Evolutionary conservation across 2,329 filamentous ascomycete genomes (phyloP).

Genomic region (Arthrinium puccinioides): DNA sequence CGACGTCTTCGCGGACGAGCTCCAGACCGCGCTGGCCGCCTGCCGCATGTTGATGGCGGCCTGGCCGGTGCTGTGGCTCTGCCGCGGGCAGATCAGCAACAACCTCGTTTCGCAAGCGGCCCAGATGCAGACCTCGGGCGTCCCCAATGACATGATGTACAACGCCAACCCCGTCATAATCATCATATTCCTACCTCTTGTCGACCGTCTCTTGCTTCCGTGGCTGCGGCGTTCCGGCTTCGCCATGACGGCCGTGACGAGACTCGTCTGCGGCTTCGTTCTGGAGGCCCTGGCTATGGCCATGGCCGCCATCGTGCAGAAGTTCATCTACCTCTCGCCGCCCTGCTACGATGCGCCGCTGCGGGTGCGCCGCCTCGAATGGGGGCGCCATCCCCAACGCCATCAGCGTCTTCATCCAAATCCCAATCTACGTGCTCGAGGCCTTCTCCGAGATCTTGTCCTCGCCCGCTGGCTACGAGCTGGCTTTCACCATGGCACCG

Average conservation of each 20-base stretch:
- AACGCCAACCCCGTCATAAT: not conserved
- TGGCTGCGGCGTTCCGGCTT: not conserved
- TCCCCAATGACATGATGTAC: not conserved
- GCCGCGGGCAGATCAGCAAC: not conserved
- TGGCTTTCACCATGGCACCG: not conserved
- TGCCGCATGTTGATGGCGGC: not conserved
- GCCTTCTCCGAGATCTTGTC: not conserved
- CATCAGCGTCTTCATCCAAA: not conserved
- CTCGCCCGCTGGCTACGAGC: not conserved
- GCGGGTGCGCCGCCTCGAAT: not conserved
- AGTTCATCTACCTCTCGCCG: not conserved
- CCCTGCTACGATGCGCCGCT: not conserved
- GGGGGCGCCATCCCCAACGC: not conserved
- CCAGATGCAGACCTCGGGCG: not conserved
- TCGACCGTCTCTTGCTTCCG: not conserved
- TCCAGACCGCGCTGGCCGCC: not conserved
- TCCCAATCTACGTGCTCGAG: not conserved
- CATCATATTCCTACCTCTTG: not conserved
- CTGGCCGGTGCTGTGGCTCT: not conserved
- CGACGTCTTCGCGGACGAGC: not conserved
- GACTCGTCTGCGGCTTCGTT: not conserved
- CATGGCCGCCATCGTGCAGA: not conserved
- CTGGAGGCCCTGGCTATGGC: not conserved
- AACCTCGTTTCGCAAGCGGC: not conserved
- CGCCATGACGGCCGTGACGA: not conserved